These are phyloP conservation scores for Tylopilus sp. DNA, from an alignment of 768 basidiomycete species.

Conservation along the genomic window DNA sequence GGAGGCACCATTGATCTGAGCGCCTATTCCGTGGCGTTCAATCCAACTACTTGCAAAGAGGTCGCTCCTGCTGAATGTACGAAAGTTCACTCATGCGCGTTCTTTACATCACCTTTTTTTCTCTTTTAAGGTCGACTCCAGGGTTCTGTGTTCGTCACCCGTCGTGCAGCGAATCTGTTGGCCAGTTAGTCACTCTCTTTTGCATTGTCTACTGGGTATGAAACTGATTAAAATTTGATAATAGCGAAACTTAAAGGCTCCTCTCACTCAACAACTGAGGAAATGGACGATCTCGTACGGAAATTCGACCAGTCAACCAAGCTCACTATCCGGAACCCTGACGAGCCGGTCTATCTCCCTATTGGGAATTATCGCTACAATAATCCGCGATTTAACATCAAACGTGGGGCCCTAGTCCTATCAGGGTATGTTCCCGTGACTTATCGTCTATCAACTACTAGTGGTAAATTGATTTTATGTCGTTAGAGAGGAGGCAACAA, in stretches of 20 bases:
- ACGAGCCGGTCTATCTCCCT: neutral
- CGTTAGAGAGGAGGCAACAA: slow-evolving; percentile 4
- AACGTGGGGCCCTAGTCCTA: slow-evolving; percentile 3
- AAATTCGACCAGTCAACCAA: slow-evolving; percentile 12
- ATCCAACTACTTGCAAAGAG: slow-evolving; percentile 28
- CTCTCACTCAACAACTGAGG: neutral
- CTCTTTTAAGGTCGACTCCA: slow-evolving; percentile 37
- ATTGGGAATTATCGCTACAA: neutral
- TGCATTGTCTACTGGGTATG: neutral
- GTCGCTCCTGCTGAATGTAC: slow-evolving; percentile 30
- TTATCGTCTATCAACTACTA: neutral
- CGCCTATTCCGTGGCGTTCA: slow-evolving; percentile 26
- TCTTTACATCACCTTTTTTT: neutral
- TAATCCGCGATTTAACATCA: slow-evolving; percentile 2
- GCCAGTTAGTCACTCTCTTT: slow-evolving; percentile 23
- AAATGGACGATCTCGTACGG: slow-evolving; percentile 1
- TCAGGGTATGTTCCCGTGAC: slow-evolving; percentile 1
- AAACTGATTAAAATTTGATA: neutral
- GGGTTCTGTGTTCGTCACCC: slow-evolving; percentile 47
- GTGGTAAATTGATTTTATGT: neutral
- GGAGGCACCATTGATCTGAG: slow-evolving; percentile 38
- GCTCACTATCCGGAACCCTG: neutral
- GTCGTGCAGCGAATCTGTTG: slow-evolving; percentile 34
- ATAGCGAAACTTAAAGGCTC: slow-evolving; percentile 9
- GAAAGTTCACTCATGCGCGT: neutral